Base-by-base conservation (phyloP, 345 rosid genomes). In the Cardamine occulta region DNA sequence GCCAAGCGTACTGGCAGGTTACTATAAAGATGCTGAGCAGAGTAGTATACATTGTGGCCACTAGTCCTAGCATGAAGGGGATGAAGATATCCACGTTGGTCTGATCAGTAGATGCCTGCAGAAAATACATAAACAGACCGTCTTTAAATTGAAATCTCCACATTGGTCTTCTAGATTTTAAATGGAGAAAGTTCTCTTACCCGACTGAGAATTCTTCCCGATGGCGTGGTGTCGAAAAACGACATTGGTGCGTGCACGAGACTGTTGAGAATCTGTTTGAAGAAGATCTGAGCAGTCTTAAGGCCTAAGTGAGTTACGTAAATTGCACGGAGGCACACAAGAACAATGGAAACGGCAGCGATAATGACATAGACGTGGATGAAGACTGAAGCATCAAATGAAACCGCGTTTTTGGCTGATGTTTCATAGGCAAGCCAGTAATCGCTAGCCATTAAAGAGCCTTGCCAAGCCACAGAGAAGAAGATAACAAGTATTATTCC, bases 381-480 rank as follows among this genome's bases (percentile, higher is more conserved):
- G 82, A 91, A 94, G 21, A 74, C 28, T 19, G 86, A 70, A 69
- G 96, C 87, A 24, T 84, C 53, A 71, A 91, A 94, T 6, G 83
- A 76, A 29, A 70, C 32, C 24, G 85, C 80, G 8, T 70, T 85
- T 15, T 90, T 80, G 10, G 65, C 86, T 21, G 96, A 79, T 54
- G 97, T 94, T 87, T 90, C 97, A 40, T 90, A 91, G 8, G 99
- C 91, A 26, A 94, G 84, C 99, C 99, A 94, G 44, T 94, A 95
- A 79, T 95, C 99, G 31, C 90, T 82, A 9, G 96, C 93, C 97
- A 95, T 95, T 37, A 66, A 13, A 73, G 99, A 85, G 18, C 79
- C 89, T 86, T 95, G 99, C 93, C 96, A 95, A 34, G 80, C 1
- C 15, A 95, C 2, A 52, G 99, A 95, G 47, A 95, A 64, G 15